Percentiles rank a stretch among this genome's conserved stretches.
Evolutionary conservation across 1,284 basidiomycete genomes (phyloP).

Genomic region (Moniliophthora roreri): DNA sequence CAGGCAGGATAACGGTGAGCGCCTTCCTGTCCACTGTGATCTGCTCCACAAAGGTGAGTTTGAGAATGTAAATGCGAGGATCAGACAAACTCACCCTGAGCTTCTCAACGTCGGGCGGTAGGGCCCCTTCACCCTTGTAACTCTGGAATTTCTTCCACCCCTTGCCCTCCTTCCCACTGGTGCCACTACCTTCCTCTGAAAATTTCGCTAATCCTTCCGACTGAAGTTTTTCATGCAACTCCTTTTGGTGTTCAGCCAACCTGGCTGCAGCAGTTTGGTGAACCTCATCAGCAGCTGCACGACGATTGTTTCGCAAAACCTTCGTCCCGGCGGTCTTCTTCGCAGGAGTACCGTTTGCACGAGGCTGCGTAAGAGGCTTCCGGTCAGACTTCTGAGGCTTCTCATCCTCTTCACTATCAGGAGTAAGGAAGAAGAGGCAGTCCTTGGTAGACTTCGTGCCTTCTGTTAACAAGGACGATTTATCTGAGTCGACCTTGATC

Average conservation of each 20-base stretch:
- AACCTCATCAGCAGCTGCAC: slow-evolving; percentile 78
- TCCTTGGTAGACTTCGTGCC: slow-evolving; percentile 84
- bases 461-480: slow-evolving; percentile 77
- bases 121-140: slow-evolving; percentile 90
- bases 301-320: slow-evolving; percentile 81
- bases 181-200: slow-evolving; percentile 71
- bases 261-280: slow-evolving; percentile 68
- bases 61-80: neutral
- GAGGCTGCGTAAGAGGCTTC: slow-evolving; percentile 53
- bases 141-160: slow-evolving; percentile 96
- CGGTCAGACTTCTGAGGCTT: slow-evolving; percentile 56
- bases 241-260: slow-evolving; percentile 87
- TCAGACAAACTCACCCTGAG: slow-evolving; percentile 55
- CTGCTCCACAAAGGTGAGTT: slow-evolving; percentile 37
- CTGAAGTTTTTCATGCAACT: slow-evolving; percentile 82
- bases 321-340: slow-evolving; percentile 84
- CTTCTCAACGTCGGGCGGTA: slow-evolving; percentile 80
- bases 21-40: slow-evolving; percentile 91
- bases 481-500: slow-evolving; percentile 73
- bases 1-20: slow-evolving; percentile 88
- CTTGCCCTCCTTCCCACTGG: slow-evolving; percentile 83
- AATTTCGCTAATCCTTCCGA: slow-evolving; percentile 83
- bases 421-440: slow-evolving; percentile 83
- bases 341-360: slow-evolving; percentile 60
- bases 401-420: slow-evolving; percentile 53